These are phyloP conservation scores for Gynochthodes officinalis DNA, from an alignment of 257 asterid species.

Conservation along the genomic window DNA sequence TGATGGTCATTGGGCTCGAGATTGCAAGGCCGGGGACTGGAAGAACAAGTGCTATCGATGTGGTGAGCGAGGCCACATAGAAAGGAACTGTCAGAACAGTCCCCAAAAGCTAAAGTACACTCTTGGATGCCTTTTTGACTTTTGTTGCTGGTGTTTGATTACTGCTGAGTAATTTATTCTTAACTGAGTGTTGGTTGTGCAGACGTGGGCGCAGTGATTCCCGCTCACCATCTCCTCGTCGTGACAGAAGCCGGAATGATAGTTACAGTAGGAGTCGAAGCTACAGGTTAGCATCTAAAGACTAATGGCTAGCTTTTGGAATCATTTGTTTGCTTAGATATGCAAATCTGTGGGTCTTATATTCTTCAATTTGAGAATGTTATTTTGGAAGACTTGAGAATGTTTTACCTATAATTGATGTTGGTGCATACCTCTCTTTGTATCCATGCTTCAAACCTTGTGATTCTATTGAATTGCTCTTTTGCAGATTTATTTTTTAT, in stretches of 20 bases:
- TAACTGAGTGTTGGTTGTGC: conserved; percentile 5
- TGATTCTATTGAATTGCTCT: not conserved
- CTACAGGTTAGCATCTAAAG: conserved; percentile 37
- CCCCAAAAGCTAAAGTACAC: conserved; percentile 45
- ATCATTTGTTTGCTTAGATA: not conserved
- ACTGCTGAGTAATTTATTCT: not conserved
- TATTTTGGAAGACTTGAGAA: not conserved
- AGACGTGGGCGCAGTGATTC: conserved; percentile 52
- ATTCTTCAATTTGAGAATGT: not conserved
- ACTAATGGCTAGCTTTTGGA: not conserved
- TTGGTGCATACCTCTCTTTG: not conserved
- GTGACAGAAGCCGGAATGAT: conserved; percentile 42
- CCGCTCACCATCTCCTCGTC: conserved; percentile 56
- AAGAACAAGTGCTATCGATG: conserved; percentile 62
- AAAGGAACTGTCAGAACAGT: conserved; percentile 50
- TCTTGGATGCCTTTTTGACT: not conserved
- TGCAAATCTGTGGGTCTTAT: not conserved
- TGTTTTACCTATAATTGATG: not conserved
- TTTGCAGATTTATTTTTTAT: too few relatives aligned
- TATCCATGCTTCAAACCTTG: not conserved
- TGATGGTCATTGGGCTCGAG: conserved; percentile 70
- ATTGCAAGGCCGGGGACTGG: conserved; percentile 72
- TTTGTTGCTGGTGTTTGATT: not conserved
- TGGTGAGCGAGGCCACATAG: conserved; percentile 65
- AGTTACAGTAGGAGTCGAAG: conserved; percentile 51